These are phyloP conservation scores for Sherardia arvensis DNA, from an alignment of 257 asterid genomes.

Conservation along the genomic window DNA sequence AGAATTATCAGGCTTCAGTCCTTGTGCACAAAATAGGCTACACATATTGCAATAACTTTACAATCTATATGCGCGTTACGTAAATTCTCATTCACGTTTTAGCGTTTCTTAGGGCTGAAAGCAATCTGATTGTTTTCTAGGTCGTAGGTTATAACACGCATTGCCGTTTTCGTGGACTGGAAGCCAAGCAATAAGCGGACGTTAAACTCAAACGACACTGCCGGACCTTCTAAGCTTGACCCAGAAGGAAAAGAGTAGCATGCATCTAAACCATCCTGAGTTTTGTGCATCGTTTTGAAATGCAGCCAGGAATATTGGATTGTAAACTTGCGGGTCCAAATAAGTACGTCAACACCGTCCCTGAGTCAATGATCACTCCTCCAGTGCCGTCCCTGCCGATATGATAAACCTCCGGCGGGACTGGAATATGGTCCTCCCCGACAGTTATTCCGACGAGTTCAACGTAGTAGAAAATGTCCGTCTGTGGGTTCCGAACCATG, in stretches of 20 bases:
- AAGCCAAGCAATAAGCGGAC: neutral
- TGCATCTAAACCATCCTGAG: neutral
- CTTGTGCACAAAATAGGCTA: too few species aligned
- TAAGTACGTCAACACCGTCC: constrained; percentile 11
- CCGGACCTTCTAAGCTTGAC: neutral
- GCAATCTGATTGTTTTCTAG: neutral
- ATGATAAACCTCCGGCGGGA: constrained; percentile 5
- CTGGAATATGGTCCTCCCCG: neutral
- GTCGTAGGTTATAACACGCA: neutral
- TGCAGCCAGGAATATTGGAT: constrained; percentile 2
- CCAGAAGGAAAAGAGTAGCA: neutral
- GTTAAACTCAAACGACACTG: neutral
- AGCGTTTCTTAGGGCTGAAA: neutral
- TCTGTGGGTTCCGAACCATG: neutral
- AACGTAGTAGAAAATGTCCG: neutral
- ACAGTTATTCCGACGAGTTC: constrained; percentile 14
- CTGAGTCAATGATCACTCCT: constrained; percentile 17
- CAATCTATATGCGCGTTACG: too few species aligned
- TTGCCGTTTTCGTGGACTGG: neutral
- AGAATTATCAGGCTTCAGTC: too few species aligned
- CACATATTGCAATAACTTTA: too few species aligned
- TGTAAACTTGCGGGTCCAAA: neutral
- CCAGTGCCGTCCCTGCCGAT: constrained; percentile 6
- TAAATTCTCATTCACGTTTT: too few species aligned
- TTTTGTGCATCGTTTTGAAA: neutral